These are phyloP conservation scores for Houttuynia cordata DNA, from an alignment of 164 flowering plant species.

Conservation along the genomic window DNA sequence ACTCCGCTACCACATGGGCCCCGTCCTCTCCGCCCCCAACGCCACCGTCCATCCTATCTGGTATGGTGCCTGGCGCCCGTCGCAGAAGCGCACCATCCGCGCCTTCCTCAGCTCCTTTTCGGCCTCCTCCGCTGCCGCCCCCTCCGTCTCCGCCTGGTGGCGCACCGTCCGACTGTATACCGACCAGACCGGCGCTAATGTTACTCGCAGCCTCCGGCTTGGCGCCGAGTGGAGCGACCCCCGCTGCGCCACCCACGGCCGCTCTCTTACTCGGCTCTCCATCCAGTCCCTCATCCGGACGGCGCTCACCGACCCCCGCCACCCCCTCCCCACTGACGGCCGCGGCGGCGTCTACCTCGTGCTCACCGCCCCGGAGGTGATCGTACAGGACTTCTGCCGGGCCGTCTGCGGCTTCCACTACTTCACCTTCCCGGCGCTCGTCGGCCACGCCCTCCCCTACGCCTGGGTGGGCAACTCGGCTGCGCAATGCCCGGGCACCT, in stretches of 20 bases:
- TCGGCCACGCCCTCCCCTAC: slow-evolving; percentile 46
- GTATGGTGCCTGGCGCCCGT: slow-evolving; percentile 57
- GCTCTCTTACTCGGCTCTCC: slow-evolving; percentile 30
- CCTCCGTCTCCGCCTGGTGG: slow-evolving; percentile 65
- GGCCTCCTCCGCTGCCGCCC: slow-evolving; percentile 10
- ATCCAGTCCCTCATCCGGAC: slow-evolving; percentile 38
- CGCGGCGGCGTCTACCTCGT: slow-evolving; percentile 45
- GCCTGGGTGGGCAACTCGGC: slow-evolving; percentile 65
- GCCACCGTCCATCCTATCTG: slow-evolving; percentile 48
- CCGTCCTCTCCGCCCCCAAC: slow-evolving; percentile 44
- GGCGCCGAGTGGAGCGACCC: slow-evolving; percentile 31
- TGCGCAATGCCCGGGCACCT: slow-evolving; percentile 47
- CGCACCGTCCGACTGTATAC: slow-evolving; percentile 46
- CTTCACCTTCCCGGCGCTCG: slow-evolving; percentile 47
- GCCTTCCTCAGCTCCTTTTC: slow-evolving; percentile 56
- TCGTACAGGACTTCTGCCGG: slow-evolving; percentile 49
- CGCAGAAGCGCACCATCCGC: slow-evolving; percentile 38
- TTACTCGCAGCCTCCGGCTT: slow-evolving; percentile 28
- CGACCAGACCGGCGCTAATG: slow-evolving; percentile 55
- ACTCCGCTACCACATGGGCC: slow-evolving; percentile 74
- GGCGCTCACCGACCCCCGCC: slow-evolving; percentile 15
- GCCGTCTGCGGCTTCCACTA: slow-evolving; percentile 67
- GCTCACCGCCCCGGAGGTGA: slow-evolving; percentile 45
- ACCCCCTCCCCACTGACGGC: slow-evolving; percentile 30
- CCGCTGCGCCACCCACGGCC: slow-evolving; percentile 39